Base-by-base conservation (phyloP, 352 stramenopile species). In the Globisporangium parvum region DNA sequence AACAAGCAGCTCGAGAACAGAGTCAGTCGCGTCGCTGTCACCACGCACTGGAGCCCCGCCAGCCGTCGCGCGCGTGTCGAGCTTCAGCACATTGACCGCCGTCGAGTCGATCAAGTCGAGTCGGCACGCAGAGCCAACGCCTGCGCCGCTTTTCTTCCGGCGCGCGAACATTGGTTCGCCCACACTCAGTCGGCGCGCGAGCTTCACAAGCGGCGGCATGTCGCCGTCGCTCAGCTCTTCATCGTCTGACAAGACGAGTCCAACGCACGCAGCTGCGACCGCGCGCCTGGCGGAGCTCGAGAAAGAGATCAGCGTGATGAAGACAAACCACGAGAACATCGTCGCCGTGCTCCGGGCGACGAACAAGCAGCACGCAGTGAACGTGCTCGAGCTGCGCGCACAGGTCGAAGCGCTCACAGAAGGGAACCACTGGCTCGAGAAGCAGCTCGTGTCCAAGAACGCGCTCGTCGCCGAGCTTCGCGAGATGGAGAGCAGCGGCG, bases 271-370 rank as follows among this genome's bases (percentile, higher is more conserved):
- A 2, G 54, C 54, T 11, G 52, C 56, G 59, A 49, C 57, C 61
- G 35, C 61, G 2, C 73, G 78, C 18, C 53, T 87, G n/a, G 54
- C 55, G 2, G 78, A 87, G 54, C 66, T 88, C 5, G 75, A 88
- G 47, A 67, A 61, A n/a, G 78, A 87, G 63, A 85, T 88, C 47
- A 68, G 56, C 56, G 64, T 62, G 49, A 85, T 79, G 66, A 73
- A 74, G 6, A 80, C 71, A 2, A 88, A 80, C 55, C 75, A 88
- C 63, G 74, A 85, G 58, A 88, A 87, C 60, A 70, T 87, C 39
- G 75, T 88, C 18, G 75, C 75, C 1, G 75, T 85, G 48, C 66
- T 88, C 3, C 71, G 78, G 26, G 74, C 75, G 20, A 85, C 74
- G 55, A 88, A 88, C 66, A 81, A 84, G 51, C 75, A 88, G 58